Conservation (phyloP, 805 yeast species). For the Lachancea thermotolerans region DNA sequence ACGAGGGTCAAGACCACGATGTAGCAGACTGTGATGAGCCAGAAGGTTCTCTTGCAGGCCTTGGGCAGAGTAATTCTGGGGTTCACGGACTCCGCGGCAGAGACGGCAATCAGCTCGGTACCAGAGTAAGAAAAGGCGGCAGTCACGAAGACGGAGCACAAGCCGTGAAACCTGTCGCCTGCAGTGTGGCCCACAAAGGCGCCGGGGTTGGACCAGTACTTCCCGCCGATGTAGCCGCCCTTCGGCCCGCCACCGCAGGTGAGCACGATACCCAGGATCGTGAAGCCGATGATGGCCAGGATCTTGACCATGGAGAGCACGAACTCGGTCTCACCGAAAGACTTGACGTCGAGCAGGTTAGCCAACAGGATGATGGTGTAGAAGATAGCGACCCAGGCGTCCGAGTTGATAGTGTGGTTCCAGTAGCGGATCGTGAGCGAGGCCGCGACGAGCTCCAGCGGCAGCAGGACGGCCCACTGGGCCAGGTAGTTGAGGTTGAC, state of each 20-base stretch:
- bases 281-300: conserved; percentile 42
- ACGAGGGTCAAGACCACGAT: conserved; percentile 48
- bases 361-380: conserved; percentile 41
- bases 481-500: conserved; percentile 48
- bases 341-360: conserved; percentile 47
- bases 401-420: conserved; percentile 45
- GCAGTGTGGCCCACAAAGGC: conserved; percentile 44
- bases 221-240: conserved; percentile 43
- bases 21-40: conserved; percentile 73
- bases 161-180: conserved; percentile 46
- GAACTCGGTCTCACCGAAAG: conserved; percentile 54
- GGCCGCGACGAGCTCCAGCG: conserved; percentile 55
- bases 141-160: conserved; percentile 64
- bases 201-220: conserved; percentile 50
- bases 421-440: conserved; percentile 53
- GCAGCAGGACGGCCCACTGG: conserved; percentile 51
- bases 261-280: conserved; percentile 41
- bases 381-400: conserved; percentile 55
- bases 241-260: conserved; percentile 50
- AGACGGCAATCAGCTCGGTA: conserved; percentile 64
- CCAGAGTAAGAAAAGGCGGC: conserved; percentile 78
- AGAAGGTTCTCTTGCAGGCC: conserved; percentile 76
- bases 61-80: conserved; percentile 63
- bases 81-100: conserved; percentile 69
- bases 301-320: conserved; percentile 43